Conservation (phyloP, 371 early-diverging fungal genomes). For the Rhizopus arrhizus region DNA sequence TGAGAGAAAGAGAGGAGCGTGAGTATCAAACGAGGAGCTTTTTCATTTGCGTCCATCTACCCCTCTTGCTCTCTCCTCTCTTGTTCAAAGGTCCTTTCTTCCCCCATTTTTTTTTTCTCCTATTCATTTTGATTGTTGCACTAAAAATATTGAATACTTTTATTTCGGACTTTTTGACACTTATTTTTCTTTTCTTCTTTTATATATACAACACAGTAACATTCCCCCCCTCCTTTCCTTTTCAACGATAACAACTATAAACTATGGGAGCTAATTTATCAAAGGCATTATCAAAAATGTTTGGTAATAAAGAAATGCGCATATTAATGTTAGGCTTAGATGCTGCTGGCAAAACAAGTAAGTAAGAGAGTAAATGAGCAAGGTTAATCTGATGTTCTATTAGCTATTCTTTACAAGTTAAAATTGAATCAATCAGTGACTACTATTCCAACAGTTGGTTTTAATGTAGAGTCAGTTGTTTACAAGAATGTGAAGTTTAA, state of each 20-base stretch:
- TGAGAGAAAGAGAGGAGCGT: too few relatives aligned
- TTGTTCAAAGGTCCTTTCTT: not conserved
- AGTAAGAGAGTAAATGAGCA: constrained; percentile 13
- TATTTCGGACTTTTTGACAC: not conserved
- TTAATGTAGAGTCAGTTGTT: constrained; percentile 85
- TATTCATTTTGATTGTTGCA: constrained; percentile 5
- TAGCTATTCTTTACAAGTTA: constrained; percentile 87
- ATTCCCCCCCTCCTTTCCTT: not conserved
- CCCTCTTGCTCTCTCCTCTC: too few relatives aligned
- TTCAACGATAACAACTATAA: too few relatives aligned
- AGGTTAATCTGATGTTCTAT: not conserved
- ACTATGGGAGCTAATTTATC: constrained; percentile 60
- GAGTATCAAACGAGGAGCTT: too few relatives aligned
- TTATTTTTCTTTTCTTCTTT: not conserved
- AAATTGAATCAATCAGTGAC: constrained; percentile 85
- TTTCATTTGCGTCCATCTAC: too few relatives aligned
- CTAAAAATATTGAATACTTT: constrained; percentile 1
- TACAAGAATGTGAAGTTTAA: constrained; percentile 92
- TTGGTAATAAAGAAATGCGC: constrained; percentile 86
- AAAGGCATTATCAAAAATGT: constrained; percentile 63
- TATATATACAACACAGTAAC: not conserved
- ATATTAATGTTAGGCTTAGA: constrained; percentile 92
- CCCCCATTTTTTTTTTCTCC: not conserved
- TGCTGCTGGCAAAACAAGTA: constrained; percentile 94
- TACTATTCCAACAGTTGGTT: constrained; percentile 91